Percentiles rank a stretch among this genome's conserved stretches.
Evolutionary conservation across 2,329 filamentous ascomycete genomes (phyloP).

Genomic region (Ilyonectria destructans): DNA sequence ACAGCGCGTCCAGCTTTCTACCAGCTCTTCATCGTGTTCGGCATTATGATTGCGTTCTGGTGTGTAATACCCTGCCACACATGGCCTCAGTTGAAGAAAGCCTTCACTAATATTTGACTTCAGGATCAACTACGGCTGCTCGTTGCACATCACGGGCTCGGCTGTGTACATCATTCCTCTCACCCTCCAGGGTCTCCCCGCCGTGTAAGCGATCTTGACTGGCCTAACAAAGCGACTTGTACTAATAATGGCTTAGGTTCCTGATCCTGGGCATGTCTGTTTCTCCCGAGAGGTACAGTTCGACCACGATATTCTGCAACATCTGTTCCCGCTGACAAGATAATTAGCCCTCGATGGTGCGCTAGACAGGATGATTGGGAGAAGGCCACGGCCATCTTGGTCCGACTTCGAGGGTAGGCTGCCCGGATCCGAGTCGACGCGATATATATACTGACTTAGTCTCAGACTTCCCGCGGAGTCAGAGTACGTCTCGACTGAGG

Average conservation of each 20-base stretch:
- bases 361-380: constrained; percentile 80
- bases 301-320: background rate
- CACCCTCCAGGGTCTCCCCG: constrained; percentile 76
- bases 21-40: constrained; percentile 65
- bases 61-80: constrained; percentile 48
- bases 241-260: constrained; percentile 51
- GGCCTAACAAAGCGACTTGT: background rate
- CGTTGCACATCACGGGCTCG: constrained; percentile 63
- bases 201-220: constrained; percentile 58
- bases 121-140: constrained; percentile 71
- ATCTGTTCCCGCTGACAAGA: constrained; percentile 23
- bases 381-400: constrained; percentile 70
- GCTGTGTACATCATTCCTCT: constrained; percentile 75
- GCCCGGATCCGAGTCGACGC: background rate
- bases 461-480: constrained; percentile 67
- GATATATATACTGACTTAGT: background rate
- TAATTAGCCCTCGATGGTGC: constrained; percentile 76
- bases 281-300: constrained; percentile 64
- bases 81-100: background rate
- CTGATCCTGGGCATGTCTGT: constrained; percentile 75
- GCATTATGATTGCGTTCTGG: constrained; percentile 62
- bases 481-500: constrained; percentile 71
- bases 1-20: constrained; percentile 58
- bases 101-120: constrained; percentile 54
- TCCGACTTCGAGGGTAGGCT: constrained; percentile 62